phyloP scores from a whole-genome alignment of 202 grass and related monocot species.

The Elaeis oleifera region DNA sequence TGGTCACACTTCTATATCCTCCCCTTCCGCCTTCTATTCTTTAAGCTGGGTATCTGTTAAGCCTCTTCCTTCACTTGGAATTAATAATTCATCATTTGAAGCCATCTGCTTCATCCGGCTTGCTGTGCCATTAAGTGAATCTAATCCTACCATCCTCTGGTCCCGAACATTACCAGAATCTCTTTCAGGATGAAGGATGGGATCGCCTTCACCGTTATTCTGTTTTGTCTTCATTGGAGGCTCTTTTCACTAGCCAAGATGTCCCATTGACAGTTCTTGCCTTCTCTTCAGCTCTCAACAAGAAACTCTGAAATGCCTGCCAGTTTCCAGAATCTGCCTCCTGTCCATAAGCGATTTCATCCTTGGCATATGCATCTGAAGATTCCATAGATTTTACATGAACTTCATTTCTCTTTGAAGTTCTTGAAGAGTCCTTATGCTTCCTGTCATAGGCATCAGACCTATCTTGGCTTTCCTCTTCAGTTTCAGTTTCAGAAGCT shows the following conservation, averaged over 20 bases:
- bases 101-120: slow-evolving; percentile 36
- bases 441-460: slow-evolving; percentile 39
- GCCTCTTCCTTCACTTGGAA: slow-evolving; percentile 37
- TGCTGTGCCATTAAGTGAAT: slow-evolving; percentile 51
- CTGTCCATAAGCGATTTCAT: slow-evolving; percentile 31
- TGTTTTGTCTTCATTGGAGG: slow-evolving; percentile 39
- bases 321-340: slow-evolving; percentile 70
- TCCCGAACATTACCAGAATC: slow-evolving; percentile 42
- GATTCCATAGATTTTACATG: slow-evolving; percentile 32
- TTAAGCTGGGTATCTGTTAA: slow-evolving; percentile 50
- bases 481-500: slow-evolving; percentile 42
- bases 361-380: slow-evolving; percentile 44
- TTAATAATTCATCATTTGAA: slow-evolving; percentile 64
- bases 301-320: slow-evolving; percentile 81
- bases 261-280: slow-evolving; percentile 47
- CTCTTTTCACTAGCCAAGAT: slow-evolving; percentile 62
- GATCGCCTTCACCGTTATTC: slow-evolving; percentile 38
- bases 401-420: slow-evolving; percentile 58
- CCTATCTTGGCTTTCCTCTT: slow-evolving; percentile 37
- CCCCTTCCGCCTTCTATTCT: slow-evolving; percentile 72
- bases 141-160: slow-evolving; percentile 34
- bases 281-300: slow-evolving; percentile 85
- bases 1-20: slow-evolving; percentile 42
- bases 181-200: slow-evolving; percentile 56
- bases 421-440: slow-evolving; percentile 37